Conservation (phyloP, 139 green algal genomes). For the Dunaliella sp. region DNA sequence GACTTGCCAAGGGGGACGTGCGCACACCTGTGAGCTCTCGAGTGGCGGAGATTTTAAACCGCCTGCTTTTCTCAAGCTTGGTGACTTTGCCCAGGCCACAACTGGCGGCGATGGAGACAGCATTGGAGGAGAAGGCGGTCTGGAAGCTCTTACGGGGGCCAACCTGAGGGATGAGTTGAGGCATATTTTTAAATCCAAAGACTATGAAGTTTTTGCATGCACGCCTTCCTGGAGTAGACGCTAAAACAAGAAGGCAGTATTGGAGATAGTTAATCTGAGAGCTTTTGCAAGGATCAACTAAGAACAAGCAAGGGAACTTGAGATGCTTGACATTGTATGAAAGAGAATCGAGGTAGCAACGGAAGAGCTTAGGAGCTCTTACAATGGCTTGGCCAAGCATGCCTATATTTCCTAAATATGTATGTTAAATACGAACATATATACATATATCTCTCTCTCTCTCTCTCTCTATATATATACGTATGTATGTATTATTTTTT, state of each 20-base stretch:
- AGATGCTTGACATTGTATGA: background rate
- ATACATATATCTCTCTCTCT: no score
- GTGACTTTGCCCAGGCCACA: constrained; percentile 79
- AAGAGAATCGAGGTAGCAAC: background rate
- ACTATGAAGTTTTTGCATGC: background rate
- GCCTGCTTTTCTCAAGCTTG: constrained; percentile 65
- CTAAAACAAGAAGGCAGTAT: background rate
- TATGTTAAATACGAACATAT: no score
- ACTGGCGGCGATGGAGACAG: constrained; percentile 90
- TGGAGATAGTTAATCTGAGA: background rate
- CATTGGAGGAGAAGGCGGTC: constrained; percentile 96
- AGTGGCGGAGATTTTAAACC: constrained; percentile 67
- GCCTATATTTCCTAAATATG: no score
- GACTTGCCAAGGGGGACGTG: no score
- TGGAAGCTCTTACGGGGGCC: constrained; percentile 92
- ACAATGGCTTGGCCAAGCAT: no score
- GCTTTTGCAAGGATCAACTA: background rate
- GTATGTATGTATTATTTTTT: no score
- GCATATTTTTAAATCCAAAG: no score
- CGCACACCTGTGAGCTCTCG: constrained; percentile 41
- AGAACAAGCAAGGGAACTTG: background rate
- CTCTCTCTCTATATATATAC: no score
- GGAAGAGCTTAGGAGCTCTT: no score
- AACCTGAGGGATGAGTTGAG: no score
- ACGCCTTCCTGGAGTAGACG: background rate